Base-by-base conservation (phyloP, 1,284 basidiomycete species). In the Fomitopsis palustris region DNA sequence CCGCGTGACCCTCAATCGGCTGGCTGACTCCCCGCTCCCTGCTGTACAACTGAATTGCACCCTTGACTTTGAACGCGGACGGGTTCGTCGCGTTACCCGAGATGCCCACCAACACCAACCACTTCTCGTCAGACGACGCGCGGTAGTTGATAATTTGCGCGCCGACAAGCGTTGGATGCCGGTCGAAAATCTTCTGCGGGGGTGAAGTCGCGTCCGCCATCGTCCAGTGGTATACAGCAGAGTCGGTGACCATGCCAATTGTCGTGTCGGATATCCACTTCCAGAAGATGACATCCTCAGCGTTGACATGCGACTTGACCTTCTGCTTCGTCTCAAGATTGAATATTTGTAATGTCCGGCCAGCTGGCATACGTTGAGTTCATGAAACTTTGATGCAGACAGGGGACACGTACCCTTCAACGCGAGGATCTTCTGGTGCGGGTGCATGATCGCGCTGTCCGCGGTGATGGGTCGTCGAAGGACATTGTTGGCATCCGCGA, bases 111-210 rank as follows among this genome's bases (percentile, higher is more conserved):
- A 99, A 84, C 33, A 98, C 95, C 60, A 98, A 85, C 97, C 97
- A 99, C 73, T 98, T 96, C 72, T 95, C 96, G 69, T 99, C 97
- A 17, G 85, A 75, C 9, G 94, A 93, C 43, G 90, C 82, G 61
- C 96, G 92, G 78, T 99, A 99, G 80, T 98, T 98, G 81, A 99
- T 99, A 68, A 99, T 99, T 77, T 99, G 97, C 60, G 93, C 88
- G 60, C 94, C 95, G 61, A 88, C 84, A 64, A 99, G 88, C n/a
- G 92, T 92, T 5, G 94, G 87, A 75, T 99, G 96, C 51, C 97
- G 90, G 78, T 99, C 97, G 71, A 99, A 99, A 56, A 98, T 83
- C 82, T 98, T 95, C 77, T 89, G 85, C 5, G 92, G 92, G 7
- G 88, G 77, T 21, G 91, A 84, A 21, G 86, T 88, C 67, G 81